Evolutionary conservation across 73 alveolate species (phyloP), one percentile per base, ranked within the genome.

Genomic region (Symbiodinium pilosum): DNA sequence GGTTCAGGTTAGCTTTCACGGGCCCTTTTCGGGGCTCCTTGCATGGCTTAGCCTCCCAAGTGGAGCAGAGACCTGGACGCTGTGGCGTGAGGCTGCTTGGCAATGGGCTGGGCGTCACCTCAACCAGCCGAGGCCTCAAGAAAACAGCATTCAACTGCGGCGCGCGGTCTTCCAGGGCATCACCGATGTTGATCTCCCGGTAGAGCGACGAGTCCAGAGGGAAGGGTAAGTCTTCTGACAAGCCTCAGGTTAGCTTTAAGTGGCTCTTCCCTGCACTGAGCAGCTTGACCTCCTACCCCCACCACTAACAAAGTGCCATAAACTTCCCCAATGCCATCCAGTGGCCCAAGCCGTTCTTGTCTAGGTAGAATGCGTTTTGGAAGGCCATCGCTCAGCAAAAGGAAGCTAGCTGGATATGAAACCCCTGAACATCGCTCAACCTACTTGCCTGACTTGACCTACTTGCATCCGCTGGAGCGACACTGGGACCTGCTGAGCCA

Each of bases 371-470:
- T 64, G 81, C 81, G 30, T 64, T 38, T 38, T 64, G 81, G 81
- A 64, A 64, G 30, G 81, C 81, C 81, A 64, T 64, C 81, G 81
- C 81, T 64, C 81, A 38, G 81, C 81, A 64, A 64, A 64, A 64
- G 32, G 81, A 34, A 38, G 39, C 81, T 64, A 26, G 12, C 26
- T 54, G 32, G 28, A 26, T 54, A 30, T 24, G 73, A 26, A 54
- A 54, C 73, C 73, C 73, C 32, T 54, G 26, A 24, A 16, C 34
- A n/a, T n/a, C n/a, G n/a, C n/a, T n/a, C n/a, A n/a, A n/a, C n/a
- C n/a, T n/a, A n/a, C n/a, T n/a, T n/a, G n/a, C n/a, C n/a, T n/a
- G n/a, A n/a, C n/a, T n/a, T n/a, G n/a, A n/a, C n/a, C n/a, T n/a
- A n/a, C n/a, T n/a, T n/a, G n/a, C n/a, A n/a, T n/a, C n/a, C n/a